Evolutionary conservation across 106 monocot species (phyloP).

Genomic region (Allium cepa): DNA sequence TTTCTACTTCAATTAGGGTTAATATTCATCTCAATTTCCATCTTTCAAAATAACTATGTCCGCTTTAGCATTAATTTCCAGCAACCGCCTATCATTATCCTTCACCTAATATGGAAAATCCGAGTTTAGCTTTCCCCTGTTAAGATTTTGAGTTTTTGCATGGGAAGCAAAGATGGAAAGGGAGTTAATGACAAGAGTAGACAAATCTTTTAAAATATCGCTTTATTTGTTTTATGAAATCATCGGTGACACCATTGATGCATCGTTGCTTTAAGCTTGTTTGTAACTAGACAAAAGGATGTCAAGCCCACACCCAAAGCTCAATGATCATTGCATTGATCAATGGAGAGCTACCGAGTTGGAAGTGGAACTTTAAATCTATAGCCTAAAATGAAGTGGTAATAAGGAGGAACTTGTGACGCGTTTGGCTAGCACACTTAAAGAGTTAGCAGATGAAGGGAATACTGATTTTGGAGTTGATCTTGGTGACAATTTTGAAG

Average conservation of each 20-base stretch:
- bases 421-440: constrained; percentile 47
- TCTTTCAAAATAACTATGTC: constrained; percentile 71
- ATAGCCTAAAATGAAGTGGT: constrained; percentile 55
- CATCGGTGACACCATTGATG: constrained; percentile 35
- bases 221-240: constrained; percentile 13
- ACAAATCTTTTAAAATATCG: constrained; percentile 45
- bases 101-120: constrained; percentile 60
- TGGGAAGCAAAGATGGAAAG: constrained; percentile 69
- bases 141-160: constrained; percentile 45
- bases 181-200: constrained; percentile 67
- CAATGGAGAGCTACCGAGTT: constrained; percentile 90
- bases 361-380: constrained; percentile 61
- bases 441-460: not conserved
- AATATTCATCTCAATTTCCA: constrained; percentile 44
- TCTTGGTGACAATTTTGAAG: constrained; percentile 8
- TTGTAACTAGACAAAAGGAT: constrained; percentile 14
- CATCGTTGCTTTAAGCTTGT: constrained; percentile 26
- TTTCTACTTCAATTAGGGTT: too few relatives aligned
- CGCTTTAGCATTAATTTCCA: constrained; percentile 35
- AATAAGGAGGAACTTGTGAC: constrained; percentile 72
- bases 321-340: constrained; percentile 61
- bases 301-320: constrained; percentile 47
- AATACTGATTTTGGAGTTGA: constrained; percentile 5
- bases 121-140: constrained; percentile 8
- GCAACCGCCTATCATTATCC: constrained; percentile 39